A percentile compares a stretch with the other conserved stretches of the same genome.
Conservation (phyloP, 2,329 filamentous ascomycete species). For the Colletotrichum chrysophilum region DNA sequence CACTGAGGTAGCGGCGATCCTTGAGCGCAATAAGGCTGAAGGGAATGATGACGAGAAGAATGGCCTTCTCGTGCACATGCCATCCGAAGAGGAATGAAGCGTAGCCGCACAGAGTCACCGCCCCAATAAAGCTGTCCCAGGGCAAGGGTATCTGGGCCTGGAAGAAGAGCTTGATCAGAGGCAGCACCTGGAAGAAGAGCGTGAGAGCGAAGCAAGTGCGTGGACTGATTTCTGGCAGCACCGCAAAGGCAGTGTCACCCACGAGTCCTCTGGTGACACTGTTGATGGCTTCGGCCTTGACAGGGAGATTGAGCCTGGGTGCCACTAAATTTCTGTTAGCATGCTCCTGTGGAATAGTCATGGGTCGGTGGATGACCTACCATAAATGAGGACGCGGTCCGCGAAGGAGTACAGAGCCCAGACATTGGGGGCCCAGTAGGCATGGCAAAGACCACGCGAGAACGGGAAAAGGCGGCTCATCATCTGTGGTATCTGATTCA, state of each 20-base stretch:
- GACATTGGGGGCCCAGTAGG: constrained; percentile 97
- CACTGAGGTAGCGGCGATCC: constrained; percentile 87
- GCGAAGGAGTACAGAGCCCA: constrained; percentile 97
- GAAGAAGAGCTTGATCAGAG: constrained; percentile 82
- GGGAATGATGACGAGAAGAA: constrained; percentile 91
- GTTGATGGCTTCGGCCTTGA: constrained; percentile 77
- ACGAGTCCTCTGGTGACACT: constrained; percentile 94
- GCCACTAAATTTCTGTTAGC: constrained; percentile 65
- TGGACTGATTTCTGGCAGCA: constrained; percentile 86
- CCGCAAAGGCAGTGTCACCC: constrained; percentile 91
- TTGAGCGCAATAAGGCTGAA: constrained; percentile 92
- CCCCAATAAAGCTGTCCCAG: constrained; percentile 89
- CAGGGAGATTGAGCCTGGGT: constrained; percentile 75
- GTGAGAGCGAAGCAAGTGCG: constrained; percentile 83
- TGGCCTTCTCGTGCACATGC: constrained; percentile 98
- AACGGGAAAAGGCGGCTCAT: constrained; percentile 90
- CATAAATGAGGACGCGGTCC: constrained; percentile 81
- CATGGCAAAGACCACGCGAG: constrained; percentile 90
- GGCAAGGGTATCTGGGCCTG: constrained; percentile 63
- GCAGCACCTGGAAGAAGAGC: constrained; percentile 79
- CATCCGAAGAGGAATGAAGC: constrained; percentile 97
- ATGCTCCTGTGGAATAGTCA: background rate
- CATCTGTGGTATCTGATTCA: constrained; percentile 84
- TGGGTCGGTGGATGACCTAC: constrained; percentile 52
- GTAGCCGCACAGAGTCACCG: constrained; percentile 91